A percentile compares a stretch with the other conserved stretches of the same genome.
Evolutionary conservation across 371 early-diverging fungal species (phyloP).

Genomic region (Chytridiales sp.): DNA sequence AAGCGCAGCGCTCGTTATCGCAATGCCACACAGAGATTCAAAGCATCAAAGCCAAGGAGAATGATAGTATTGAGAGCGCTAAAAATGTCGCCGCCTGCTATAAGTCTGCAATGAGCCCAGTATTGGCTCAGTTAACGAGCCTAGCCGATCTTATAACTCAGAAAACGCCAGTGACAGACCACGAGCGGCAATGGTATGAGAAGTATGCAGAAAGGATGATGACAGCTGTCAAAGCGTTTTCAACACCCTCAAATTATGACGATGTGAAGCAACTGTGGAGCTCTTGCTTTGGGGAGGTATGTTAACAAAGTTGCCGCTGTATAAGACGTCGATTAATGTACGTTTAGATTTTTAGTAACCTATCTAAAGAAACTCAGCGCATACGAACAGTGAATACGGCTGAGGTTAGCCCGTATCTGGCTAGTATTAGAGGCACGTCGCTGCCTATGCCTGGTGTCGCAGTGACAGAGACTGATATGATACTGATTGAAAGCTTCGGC

Average conservation of each 20-base stretch:
- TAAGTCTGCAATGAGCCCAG: too few relatives aligned
- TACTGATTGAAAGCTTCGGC: conserved; percentile 60
- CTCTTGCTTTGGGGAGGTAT: conserved; percentile 60
- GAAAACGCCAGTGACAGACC: conserved; percentile 48
- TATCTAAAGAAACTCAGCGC: conserved; percentile 62
- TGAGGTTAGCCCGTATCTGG: conserved; percentile 66
- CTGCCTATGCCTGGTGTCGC: conserved; percentile 66
- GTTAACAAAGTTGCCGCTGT: background rate
- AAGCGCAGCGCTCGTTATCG: conserved; percentile 55
- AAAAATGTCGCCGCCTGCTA: background rate
- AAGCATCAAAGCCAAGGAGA: conserved; percentile 53
- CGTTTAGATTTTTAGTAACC: conserved; percentile 44
- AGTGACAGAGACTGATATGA: background rate
- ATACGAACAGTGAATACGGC: conserved; percentile 55
- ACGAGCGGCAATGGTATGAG: conserved; percentile 68
- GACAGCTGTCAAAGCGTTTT: conserved; percentile 51
- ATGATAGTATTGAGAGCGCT: conserved; percentile 45
- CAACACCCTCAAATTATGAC: conserved; percentile 51
- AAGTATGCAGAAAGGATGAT: conserved; percentile 56
- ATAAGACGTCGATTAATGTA: background rate
- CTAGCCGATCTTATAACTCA: conserved; percentile 47
- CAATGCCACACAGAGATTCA: conserved; percentile 56
- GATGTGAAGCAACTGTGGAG: conserved; percentile 61
- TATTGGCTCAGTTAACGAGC: conserved; percentile 57
- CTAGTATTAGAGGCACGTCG: conserved; percentile 46